Percentiles rank a stretch among this genome's conserved stretches.
Conservation (phyloP, 495 filamentous ascomycete genomes). For the Rostrohypoxylon terebratum region DNA sequence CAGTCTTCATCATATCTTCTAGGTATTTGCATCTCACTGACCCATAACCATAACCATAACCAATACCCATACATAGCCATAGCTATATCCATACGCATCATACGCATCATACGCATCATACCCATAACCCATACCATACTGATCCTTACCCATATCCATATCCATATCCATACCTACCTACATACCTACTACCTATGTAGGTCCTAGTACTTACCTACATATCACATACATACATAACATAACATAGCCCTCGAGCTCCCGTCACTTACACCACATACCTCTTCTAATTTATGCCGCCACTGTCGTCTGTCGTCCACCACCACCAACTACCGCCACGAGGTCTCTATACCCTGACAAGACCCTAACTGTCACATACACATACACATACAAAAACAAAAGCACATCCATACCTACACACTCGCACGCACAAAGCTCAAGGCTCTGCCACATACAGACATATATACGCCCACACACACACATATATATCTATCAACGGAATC, state of each 20-base stretch:
- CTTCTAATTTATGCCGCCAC: constrained; percentile 12
- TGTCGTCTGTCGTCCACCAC: constrained; percentile 14
- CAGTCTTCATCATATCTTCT: constrained; percentile 28
- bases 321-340: constrained; percentile 6
- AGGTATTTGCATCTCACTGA: constrained; percentile 37
- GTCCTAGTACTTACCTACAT: constrained; percentile 1
- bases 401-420: constrained; percentile 2
- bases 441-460: background rate
- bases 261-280: constrained; percentile 12
- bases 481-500: constrained; percentile 10
- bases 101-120: background rate
- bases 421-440: background rate
- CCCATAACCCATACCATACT: background rate
- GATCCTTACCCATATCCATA: background rate
- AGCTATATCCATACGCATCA: background rate
- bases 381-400: too few species aligned
- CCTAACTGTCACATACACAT: constrained; percentile 37
- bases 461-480: too few species aligned
- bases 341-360: constrained; percentile 35
- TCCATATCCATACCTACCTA: background rate
- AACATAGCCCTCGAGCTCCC: constrained; percentile 12
- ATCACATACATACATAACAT: constrained; percentile 21
- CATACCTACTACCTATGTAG: constrained; percentile 4
- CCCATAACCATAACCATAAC: constrained; percentile 9
- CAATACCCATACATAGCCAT: background rate